These are phyloP conservation scores for Tetrahymena elliotti DNA, from an alignment of 73 alveolate species.

Conservation along the genomic window DNA sequence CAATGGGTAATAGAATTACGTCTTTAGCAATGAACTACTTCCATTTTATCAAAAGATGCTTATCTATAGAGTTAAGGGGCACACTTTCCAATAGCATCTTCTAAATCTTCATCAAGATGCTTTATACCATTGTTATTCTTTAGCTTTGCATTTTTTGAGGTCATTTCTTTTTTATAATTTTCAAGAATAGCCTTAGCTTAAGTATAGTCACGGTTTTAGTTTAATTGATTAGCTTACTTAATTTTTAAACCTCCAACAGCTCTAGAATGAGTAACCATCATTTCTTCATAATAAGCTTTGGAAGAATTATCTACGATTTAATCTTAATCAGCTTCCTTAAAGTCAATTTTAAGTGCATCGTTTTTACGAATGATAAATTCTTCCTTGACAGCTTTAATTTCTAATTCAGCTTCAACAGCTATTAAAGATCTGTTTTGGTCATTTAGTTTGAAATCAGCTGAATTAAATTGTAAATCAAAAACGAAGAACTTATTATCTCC, in stretches of 20 bases:
- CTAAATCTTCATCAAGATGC: not conserved
- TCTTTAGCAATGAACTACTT: not conserved
- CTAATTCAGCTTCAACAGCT: not conserved
- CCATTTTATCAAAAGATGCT: not conserved
- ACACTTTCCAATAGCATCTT: not conserved
- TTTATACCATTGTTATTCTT: not conserved
- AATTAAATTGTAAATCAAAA: not conserved
- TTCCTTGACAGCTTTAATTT: not conserved
- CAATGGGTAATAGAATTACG: not conserved
- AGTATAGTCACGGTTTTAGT: not conserved
- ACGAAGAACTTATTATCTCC: not conserved
- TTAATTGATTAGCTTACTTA: not conserved
- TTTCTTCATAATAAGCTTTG: not conserved
- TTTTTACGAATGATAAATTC: not conserved
- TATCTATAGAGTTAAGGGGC: not conserved
- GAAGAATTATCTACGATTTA: not conserved
- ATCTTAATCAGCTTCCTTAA: not conserved
- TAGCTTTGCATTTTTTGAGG: not conserved
- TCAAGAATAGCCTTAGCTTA: not conserved
- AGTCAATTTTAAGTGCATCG: not conserved
- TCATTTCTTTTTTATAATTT: not conserved
- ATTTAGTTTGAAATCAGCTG: not conserved
- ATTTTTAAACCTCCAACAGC: not conserved
- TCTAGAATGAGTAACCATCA: not conserved
- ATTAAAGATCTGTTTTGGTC: not conserved